Base-by-base conservation (phyloP, 208 protist species). In the Zelonia costaricensis region DNA sequence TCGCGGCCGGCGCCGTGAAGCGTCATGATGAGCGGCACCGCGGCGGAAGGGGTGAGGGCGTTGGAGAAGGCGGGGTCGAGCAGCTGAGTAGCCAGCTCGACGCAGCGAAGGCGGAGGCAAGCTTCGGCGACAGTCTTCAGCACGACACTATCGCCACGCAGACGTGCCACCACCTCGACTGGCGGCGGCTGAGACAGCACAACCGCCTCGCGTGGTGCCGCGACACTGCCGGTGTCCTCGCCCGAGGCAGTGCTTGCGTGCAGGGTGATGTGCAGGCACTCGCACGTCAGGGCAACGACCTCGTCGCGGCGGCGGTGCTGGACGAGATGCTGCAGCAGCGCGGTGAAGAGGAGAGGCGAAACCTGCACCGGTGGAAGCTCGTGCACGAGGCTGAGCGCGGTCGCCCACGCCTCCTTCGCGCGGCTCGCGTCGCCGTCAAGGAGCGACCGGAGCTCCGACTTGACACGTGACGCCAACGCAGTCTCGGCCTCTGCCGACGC, bases 21-120 rank as follows among this genome's bases (percentile, higher is more conserved):
- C 60, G 63, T 64, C 60, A 63, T 67, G 0, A 75, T 40, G 8
- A 75, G 43, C 15, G 69, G 69, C 2, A 75, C 60, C 12, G 54
- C 69, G 7, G 54, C 60, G 38, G 69, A 73, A 15, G 66, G 66
- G 8, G 53, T 66, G 49, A 73, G 59, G 9, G 54, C 39, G 28
- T 30, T n/a, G 46, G 39, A 58, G 2, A 57, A 10, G n/a, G 12
- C 13, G 10, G 36, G 33, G 40, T 51, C 36, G 23, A 18, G 8
- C 9, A 67, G 30, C 1, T 15, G 40, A 30, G 44, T 40, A 20
- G 60, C 69, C 22, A 67, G 23, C 22, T n/a, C 35, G 31, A 40
- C 33, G 47, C 30, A 45, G 9, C n/a, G 53, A 39, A 75, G 42
- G 2, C 27, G 54, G 10, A 42, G 45, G 20, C 53, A 62, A 20